Percentiles rank a stretch among this genome's conserved stretches.
These are phyloP conservation scores for Xylaria digitata DNA, from an alignment of 2,329 filamentous ascomycete species.

Conservation along the genomic window DNA sequence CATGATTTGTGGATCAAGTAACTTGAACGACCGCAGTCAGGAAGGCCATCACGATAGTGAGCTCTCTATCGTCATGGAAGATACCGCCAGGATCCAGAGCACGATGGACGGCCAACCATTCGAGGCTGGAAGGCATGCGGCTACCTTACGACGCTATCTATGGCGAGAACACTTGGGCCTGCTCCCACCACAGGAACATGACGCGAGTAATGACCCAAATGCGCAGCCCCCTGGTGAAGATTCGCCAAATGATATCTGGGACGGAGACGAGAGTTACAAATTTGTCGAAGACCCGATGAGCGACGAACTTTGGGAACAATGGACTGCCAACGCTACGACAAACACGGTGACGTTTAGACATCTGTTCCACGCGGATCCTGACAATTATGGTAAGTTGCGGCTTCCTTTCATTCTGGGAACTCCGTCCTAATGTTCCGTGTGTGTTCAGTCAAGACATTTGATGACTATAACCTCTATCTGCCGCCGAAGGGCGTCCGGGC, in stretches of 20 bases:
- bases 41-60: slow-evolving; percentile 91
- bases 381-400: slow-evolving; percentile 75
- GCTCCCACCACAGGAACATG: slow-evolving; percentile 76
- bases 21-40: slow-evolving; percentile 92
- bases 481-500: slow-evolving; percentile 77
- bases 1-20: slow-evolving; percentile 87
- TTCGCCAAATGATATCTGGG: slow-evolving; percentile 71
- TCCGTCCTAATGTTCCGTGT: slow-evolving; percentile 25
- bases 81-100: slow-evolving; percentile 76
- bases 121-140: slow-evolving; percentile 82
- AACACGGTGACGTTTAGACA: slow-evolving; percentile 84
- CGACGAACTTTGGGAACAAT: slow-evolving; percentile 74
- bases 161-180: slow-evolving; percentile 94
- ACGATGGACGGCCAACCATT: slow-evolving; percentile 83
- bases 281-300: slow-evolving; percentile 78
- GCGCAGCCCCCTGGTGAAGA: slow-evolving; percentile 76
- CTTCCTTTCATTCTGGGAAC: not conserved
- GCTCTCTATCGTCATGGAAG: slow-evolving; percentile 89
- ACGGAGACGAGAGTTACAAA: slow-evolving; percentile 70
- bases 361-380: slow-evolving; percentile 87
- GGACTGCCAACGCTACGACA: slow-evolving; percentile 74
- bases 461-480: slow-evolving; percentile 86
- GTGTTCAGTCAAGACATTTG: slow-evolving; percentile 80
- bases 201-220: slow-evolving; percentile 75
- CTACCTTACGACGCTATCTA: slow-evolving; percentile 81